Base-by-base conservation (phyloP, 1,284 basidiomycete species). In the Leccinum subrobustum region DNA sequence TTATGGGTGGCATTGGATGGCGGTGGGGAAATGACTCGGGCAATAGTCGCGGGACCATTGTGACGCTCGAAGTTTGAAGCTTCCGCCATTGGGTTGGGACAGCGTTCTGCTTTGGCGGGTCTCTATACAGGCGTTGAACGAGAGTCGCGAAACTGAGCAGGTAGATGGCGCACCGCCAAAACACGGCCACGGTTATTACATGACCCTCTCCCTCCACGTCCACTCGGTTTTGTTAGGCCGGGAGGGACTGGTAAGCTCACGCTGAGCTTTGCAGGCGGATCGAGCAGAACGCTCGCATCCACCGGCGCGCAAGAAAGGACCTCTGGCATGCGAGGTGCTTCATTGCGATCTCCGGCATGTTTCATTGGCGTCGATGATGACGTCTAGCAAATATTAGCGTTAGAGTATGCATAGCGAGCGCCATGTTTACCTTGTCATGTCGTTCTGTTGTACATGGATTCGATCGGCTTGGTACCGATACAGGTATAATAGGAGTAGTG, bases 221-320 rank as follows among this genome's bases (percentile, higher is more conserved):
- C 18, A 31, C 3, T 33, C 5, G 58, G 62, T 18, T 16, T 61
- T 12, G 67, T 8, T 18, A 68, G 29, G 25, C 65, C 67, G 0
- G 70, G 62, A 0, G 70, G 67, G 6, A 53, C 14, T 27, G 67
- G 58, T n/a, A 61, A 12, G 23, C n/a, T 63, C 7, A 35, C 57
- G 12, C 23, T 51, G n/a, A 3, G 20, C 3, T 53, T 56, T 33
- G 23, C n/a, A 2, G 51, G n/a, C 8, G 57, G n/a, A 2, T 52
- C 47, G 5, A 9, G 9, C 18, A 11, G 1, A 6, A 20, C 2
- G 4, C 7, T 35, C 11, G 56, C 6, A 20, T 39, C 33, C 3
- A 54, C 51, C 3, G 59, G 52, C 6, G 58, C 27, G 25, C 35
- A 16, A 2, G 62, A 61, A 18, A 27, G 5, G 47, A 54, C 39